These are phyloP conservation scores for Neofusicoccum cordaticola DNA, from an alignment of 2,329 filamentous ascomycete genomes.

Conservation along the genomic window DNA sequence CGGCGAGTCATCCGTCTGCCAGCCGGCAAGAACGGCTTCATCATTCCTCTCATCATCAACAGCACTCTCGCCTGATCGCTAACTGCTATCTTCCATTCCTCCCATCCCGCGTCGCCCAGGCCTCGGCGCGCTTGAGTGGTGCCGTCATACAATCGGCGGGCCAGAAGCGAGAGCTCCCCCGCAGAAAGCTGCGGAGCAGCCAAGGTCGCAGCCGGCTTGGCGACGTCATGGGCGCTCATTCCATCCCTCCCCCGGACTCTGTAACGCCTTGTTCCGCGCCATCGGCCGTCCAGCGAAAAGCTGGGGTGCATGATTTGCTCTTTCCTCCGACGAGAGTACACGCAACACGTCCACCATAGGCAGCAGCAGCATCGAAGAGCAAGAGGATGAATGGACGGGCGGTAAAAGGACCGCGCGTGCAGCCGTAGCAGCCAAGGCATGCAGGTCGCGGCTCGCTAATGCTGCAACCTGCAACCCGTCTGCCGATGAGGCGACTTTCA, in stretches of 20 bases:
- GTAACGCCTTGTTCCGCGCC: neutral
- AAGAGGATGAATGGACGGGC: neutral
- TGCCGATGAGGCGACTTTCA: neutral
- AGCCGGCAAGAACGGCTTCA: neutral
- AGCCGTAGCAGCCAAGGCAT: conserved; percentile 4
- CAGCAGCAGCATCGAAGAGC: neutral
- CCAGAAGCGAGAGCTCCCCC: neutral
- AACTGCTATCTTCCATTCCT: neutral
- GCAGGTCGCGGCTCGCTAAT: neutral
- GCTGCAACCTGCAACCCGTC: neutral
- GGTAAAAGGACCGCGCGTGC: neutral
- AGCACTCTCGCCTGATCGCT: neutral
- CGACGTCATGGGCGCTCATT: neutral
- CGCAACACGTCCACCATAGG: neutral
- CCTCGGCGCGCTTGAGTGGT: neutral
- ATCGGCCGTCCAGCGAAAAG: neutral
- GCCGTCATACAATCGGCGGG: neutral
- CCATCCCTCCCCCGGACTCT: neutral
- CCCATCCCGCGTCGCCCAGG: neutral
- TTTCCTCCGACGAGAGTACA: neutral
- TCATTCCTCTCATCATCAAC: neutral
- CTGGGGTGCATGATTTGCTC: neutral
- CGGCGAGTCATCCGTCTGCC: neutral
- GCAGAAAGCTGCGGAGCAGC: neutral
- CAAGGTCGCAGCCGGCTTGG: neutral